A percentile compares a stretch with the other conserved stretches of the same genome.
These are phyloP conservation scores for Diaporthe eres DNA, from an alignment of 2,329 filamentous ascomycete genomes.

Conservation along the genomic window DNA sequence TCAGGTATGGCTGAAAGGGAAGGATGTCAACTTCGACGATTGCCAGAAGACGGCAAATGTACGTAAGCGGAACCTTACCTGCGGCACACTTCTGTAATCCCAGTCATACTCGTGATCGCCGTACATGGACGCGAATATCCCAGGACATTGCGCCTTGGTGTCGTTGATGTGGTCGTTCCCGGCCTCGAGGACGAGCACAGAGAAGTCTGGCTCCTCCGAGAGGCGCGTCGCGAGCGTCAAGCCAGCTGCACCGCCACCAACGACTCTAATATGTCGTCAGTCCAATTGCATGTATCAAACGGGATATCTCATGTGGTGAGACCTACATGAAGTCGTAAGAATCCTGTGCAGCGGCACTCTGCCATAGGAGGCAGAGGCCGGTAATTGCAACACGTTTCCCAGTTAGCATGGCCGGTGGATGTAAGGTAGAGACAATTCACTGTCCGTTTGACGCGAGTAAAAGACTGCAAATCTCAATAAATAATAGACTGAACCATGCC, in stretches of 20 bases:
- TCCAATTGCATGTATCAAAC: not conserved
- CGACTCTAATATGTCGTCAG: conserved; percentile 23
- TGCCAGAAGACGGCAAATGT: too few species aligned
- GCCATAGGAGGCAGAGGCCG: conserved; percentile 9
- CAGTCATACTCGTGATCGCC: conserved; percentile 20
- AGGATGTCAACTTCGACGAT: not conserved
- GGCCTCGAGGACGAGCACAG: conserved; percentile 24
- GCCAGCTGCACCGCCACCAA: conserved; percentile 38
- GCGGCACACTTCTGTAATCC: conserved; percentile 5
- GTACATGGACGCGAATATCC: conserved; percentile 20
- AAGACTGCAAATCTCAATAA: not conserved
- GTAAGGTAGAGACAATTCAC: not conserved
- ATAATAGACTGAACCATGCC: not conserved
- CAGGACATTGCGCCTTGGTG: conserved; percentile 21
- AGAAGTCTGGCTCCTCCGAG: conserved; percentile 16
- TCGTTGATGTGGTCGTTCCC: conserved; percentile 15
- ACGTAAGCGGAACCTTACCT: not conserved
- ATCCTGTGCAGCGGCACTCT: not conserved
- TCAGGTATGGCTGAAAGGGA: conserved; percentile 1
- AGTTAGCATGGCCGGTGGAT: not conserved
- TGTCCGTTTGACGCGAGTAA: not conserved
- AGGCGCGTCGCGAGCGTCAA: conserved; percentile 38
- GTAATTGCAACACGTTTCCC: not conserved
- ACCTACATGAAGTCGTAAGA: conserved; percentile 21
- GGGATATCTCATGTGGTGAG: not conserved